Percentiles rank a stretch among this genome's conserved stretches.
Conservation (phyloP, 2,329 filamentous ascomycete genomes). For the Penicillium oxalicum region DNA sequence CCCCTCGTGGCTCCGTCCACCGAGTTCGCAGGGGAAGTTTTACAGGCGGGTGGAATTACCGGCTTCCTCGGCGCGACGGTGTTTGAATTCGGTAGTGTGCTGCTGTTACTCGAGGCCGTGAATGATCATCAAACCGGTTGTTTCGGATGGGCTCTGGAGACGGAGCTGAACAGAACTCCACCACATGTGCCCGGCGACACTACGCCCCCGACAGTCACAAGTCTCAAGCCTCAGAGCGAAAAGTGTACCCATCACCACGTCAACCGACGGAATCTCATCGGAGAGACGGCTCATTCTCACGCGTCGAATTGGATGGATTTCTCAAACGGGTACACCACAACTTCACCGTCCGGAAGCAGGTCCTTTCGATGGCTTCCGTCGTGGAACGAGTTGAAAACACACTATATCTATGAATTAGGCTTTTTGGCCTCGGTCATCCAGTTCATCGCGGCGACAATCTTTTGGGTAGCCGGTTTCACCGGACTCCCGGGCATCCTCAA, state of each 20-base stretch:
- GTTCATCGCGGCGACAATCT: constrained; percentile 55
- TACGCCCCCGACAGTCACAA: constrained; percentile 3
- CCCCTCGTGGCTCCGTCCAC: constrained; percentile 50
- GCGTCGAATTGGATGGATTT: background rate
- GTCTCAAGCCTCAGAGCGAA: constrained; percentile 14
- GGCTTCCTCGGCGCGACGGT: constrained; percentile 63
- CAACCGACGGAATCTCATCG: constrained; percentile 29
- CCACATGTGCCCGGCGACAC: constrained; percentile 14
- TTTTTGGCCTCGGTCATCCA: constrained; percentile 57
- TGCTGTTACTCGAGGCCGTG: constrained; percentile 62
- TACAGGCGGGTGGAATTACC: constrained; percentile 54
- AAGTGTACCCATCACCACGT: constrained; percentile 40
- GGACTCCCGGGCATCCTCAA: constrained; percentile 53
- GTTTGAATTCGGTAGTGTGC: constrained; percentile 58
- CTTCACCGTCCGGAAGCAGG: constrained; percentile 14
- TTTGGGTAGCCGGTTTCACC: constrained; percentile 59
- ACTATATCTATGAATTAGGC: constrained; percentile 58
- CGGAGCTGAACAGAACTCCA: constrained; percentile 34
- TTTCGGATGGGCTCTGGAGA: constrained; percentile 63
- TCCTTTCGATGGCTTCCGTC: constrained; percentile 58
- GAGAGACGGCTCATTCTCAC: background rate
- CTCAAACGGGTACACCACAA: constrained; percentile 5
- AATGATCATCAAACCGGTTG: constrained; percentile 61
- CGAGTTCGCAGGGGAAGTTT: constrained; percentile 50
- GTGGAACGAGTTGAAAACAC: constrained; percentile 49